phyloP scores from a whole-genome alignment of 805 yeast species.

The Grigorovia humatica region DNA sequence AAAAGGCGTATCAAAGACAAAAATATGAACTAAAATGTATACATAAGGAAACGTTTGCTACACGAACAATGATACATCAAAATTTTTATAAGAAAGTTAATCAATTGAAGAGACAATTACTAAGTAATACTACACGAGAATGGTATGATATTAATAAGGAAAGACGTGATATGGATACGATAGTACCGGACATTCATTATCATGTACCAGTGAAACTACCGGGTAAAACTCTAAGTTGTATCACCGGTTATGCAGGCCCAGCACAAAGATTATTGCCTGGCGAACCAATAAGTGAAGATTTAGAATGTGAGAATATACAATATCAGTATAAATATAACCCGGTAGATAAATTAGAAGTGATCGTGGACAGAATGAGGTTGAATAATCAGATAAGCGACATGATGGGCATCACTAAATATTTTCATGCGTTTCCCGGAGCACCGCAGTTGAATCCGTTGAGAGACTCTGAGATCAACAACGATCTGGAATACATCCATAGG shows the following conservation, averaged over 20 bases:
- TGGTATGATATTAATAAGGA: conserved; percentile 93
- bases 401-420: conserved; percentile 53
- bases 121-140: conserved; percentile 63
- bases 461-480: conserved; percentile 65
- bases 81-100: conserved; percentile 58
- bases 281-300: conserved; percentile 25
- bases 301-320: conserved; percentile 35
- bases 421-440: conserved; percentile 71
- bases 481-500: conserved; percentile 31
- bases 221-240: conserved; percentile 27
- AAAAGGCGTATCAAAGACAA: conserved; percentile 38
- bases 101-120: conserved; percentile 55
- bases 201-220: conserved; percentile 31
- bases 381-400: conserved; percentile 63
- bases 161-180: conserved; percentile 62
- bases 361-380: conserved; percentile 55
- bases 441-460: conserved; percentile 56
- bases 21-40: conserved; percentile 68
- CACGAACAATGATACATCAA: conserved; percentile 74
- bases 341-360: conserved; percentile 37
- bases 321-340: conserved; percentile 32
- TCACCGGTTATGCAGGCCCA: conserved; percentile 31
- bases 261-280: conserved; percentile 25
- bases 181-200: conserved; percentile 39
- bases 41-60: conserved; percentile 69